These are phyloP conservation scores for Phaeoacremonium minimum DNA, from an alignment of 2,329 filamentous ascomycete genomes.

Conservation along the genomic window DNA sequence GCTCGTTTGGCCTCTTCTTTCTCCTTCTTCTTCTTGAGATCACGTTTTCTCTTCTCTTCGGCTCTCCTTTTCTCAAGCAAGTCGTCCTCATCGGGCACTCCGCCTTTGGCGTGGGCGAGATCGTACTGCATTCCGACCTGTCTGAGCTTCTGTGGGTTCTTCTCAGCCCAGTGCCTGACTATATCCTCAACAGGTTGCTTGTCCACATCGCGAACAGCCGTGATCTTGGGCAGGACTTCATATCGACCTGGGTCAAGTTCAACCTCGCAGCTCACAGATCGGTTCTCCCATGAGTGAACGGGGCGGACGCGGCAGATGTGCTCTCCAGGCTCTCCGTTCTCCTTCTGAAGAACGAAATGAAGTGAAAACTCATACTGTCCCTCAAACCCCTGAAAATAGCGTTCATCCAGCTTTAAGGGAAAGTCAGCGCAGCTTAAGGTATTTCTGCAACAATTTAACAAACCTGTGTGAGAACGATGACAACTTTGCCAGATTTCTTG, in stretches of 20 bases:
- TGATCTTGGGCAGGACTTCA: slow-evolving; percentile 65
- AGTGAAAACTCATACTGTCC: slow-evolving; percentile 38
- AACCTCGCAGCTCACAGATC: slow-evolving; percentile 69
- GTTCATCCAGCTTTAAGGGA: slow-evolving; percentile 32
- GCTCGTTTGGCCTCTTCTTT: slow-evolving; percentile 11
- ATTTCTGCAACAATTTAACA: too few relatives aligned
- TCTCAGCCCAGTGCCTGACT: slow-evolving; percentile 40
- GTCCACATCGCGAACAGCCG: slow-evolving; percentile 40
- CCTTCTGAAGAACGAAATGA: slow-evolving; percentile 36
- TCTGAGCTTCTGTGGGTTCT: slow-evolving; percentile 59
- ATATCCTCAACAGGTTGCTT: slow-evolving; percentile 52
- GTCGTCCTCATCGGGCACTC: slow-evolving; percentile 44
- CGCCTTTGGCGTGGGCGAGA: slow-evolving; percentile 55
- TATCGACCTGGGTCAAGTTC: slow-evolving; percentile 65
- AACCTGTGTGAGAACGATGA: slow-evolving; percentile 36
- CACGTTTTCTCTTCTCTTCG: slow-evolving; percentile 19
- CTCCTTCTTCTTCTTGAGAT: slow-evolving; percentile 17
- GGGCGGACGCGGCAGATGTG: slow-evolving; percentile 27
- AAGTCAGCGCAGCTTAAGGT: too few relatives aligned
- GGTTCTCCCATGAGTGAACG: slow-evolving; percentile 38
- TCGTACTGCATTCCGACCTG: slow-evolving; percentile 57
- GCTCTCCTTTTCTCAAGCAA: slow-evolving; percentile 20
- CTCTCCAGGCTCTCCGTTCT: slow-evolving; percentile 16
- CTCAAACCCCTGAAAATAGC: slow-evolving; percentile 39
- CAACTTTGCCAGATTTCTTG: slow-evolving; percentile 32